These are phyloP conservation scores for Colletotrichum lentis DNA, from an alignment of 2,329 filamentous ascomycete species.

Conservation along the genomic window DNA sequence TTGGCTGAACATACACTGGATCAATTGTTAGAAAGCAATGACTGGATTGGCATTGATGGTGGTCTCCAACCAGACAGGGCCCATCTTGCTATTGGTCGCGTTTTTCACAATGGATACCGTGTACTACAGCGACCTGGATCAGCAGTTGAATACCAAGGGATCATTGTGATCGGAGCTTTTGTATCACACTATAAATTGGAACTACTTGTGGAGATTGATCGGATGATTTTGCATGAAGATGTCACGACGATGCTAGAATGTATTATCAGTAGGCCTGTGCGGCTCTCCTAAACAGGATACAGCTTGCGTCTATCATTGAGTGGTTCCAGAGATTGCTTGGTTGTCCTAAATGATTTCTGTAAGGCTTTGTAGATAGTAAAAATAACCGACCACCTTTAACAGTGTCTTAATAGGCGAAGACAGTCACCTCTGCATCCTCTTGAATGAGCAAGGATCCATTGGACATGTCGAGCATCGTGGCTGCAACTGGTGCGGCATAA, in stretches of 20 bases:
- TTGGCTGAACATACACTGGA: not conserved
- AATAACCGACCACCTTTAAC: no score
- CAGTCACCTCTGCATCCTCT: no score
- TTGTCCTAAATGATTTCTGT: no score
- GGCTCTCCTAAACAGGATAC: not conserved
- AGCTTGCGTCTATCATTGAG: no score
- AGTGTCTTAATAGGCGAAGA: no score
- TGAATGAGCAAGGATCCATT: no score
- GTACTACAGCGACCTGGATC: not conserved
- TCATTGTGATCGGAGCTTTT: not conserved
- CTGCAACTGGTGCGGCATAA: no score
- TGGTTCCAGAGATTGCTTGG: no score
- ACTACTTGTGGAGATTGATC: not conserved
- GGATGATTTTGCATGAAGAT: not conserved
- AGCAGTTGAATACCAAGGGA: not conserved
- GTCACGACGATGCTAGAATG: slow-evolving; percentile 1
- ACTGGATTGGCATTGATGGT: not conserved
- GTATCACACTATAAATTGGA: not conserved
- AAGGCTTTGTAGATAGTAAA: no score
- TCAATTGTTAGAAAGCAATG: not conserved
- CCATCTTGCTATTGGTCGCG: not conserved
- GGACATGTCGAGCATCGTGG: no score
- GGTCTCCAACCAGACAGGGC: not conserved
- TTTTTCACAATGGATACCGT: not conserved
- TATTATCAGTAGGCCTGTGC: not conserved